Base-by-base conservation (phyloP, 106 monocot species). In the Dendrobium huoshanense region DNA sequence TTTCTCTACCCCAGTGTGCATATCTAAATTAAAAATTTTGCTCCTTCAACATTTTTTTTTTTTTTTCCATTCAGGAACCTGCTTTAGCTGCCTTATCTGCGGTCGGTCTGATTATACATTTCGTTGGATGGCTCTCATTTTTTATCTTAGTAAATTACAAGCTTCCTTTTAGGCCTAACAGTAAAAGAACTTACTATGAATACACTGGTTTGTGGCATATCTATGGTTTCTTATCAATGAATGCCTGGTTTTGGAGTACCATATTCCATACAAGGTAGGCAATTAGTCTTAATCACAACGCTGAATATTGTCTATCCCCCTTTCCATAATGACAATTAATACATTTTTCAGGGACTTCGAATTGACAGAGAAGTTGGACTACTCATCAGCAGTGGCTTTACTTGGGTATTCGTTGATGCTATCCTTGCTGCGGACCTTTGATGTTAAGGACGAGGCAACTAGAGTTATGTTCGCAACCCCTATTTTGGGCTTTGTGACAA, bases 221-320 rank as follows among this genome's bases (percentile, higher is more conserved):
- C 24, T 98, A 89, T 88, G 95, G 89, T 15, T 45, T 98, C 59
- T 75, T 98, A 61, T 89, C 98, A 9, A 93, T 95, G 84, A 98
- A 98, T 83, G 89, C 95, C 41, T 98, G 95, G 98, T 92, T 95
- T 9, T 98, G 98, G 98, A 98, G 98, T 84, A 83, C 89, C 58
- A 88, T 98, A 78, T 98, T 95, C 75, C 98, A 98, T 82, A 89
- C 87, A 75, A 78, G 90, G 98, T 98, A 84, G 79, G 41, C 31
- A 61, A 70, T 42, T 22, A 5, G 9, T 42, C 20, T 74, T 44
- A 43, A 74, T 74, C 42, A 74, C 31, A 44, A 37, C 19, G n/a
- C 42, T 42, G 18, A 41, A 44, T 33, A 8, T 72, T 2, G 9
- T 33, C 13, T 72, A 33, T 44, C 9, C 43, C 1, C 74, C 18